Base-by-base conservation (phyloP, 1,139 yeast genomes). In the Spathaspora sp. region DNA sequence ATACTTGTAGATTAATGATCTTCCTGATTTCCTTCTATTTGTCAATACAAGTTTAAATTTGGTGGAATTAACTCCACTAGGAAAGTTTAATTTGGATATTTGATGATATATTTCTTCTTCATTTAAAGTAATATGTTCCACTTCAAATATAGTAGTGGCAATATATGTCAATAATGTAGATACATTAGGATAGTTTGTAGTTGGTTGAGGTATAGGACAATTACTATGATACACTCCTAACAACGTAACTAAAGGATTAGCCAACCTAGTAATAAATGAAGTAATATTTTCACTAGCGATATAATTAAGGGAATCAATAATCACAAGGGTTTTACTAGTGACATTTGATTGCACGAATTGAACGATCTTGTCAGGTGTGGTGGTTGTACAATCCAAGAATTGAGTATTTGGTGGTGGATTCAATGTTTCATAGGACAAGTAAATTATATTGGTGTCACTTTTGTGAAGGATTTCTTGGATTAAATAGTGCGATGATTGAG, bases 11-110 rank as follows among this genome's bases (percentile, higher is more conserved):
- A 72, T 67, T 33, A 86, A 60, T 0, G 95, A 80, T 47, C 97
- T 74, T 0, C 99, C 99, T 0, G 96, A 87, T 58, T 86, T 86
- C 47, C 97, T 76, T 49, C 95, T 76, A 57, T 85, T 87, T 4
- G 79, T 80, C 46, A 93, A 63, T 6, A 69, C 69, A 1, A 84
- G 62, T 43, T 68, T 67, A 60, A 82, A 86, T 1, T 39, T 52
- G 0, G 68, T 51, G 27, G 67, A 67, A 56, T 89, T 84, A 48
- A 81, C 66, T 2, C 54, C 73, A 1, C 74, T 65, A 3, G 88
- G 86, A 27, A 85, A 60, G 42, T 72, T 67, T 43, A 81, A 68
- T 20, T 60, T 63, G n/a, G 67, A 60, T 2, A 81, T 55, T 13
- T 66, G 62, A 9, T 63, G 63, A 11, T 76, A 82, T 20, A 76